phyloP scores from a whole-genome alignment of 202 grass and related monocot genomes.

The Sporobolus alterniflorus region DNA sequence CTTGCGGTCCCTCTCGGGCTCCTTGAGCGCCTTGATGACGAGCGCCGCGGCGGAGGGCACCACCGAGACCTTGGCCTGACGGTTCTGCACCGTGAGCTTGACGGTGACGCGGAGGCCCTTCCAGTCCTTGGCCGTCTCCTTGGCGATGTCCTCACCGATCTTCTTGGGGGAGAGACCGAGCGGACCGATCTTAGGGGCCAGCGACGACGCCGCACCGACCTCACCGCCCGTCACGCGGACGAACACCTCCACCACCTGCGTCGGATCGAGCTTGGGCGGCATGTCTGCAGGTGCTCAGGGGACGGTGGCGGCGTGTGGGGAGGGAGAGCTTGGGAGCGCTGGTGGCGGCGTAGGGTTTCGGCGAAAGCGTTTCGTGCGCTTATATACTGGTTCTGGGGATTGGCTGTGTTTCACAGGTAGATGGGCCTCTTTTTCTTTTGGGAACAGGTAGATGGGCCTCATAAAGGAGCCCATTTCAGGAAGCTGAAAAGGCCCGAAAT shows the following conservation, averaged over 20 bases:
- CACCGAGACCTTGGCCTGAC: constrained; percentile 92
- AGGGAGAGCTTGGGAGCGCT: neutral
- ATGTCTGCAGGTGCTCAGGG: constrained; percentile 34
- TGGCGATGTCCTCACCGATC: constrained; percentile 94
- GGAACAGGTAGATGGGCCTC: no score
- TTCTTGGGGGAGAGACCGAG: constrained; percentile 97
- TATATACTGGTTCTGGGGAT: no score
- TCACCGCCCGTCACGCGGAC: constrained; percentile 91
- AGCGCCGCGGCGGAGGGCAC: constrained; percentile 86
- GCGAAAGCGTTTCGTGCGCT: no score
- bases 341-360: neutral
- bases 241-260: constrained; percentile 86
- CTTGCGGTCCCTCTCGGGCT: constrained; percentile 87
- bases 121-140: constrained; percentile 95
- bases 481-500: no score
- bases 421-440: no score
- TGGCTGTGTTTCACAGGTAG: no score
- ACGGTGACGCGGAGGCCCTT: constrained; percentile 96
- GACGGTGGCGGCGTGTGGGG: constrained; percentile 2
- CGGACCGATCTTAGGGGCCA: constrained; percentile 87
- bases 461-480: no score
- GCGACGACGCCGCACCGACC: constrained; percentile 83
- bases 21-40: constrained; percentile 90
- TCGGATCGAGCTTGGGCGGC: constrained; percentile 87
- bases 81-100: constrained; percentile 94